A percentile compares a stretch with the other conserved stretches of the same genome.
phyloP scores from a whole-genome alignment of 1,284 basidiomycete genomes.

The Lentinula novae-zelandiae region DNA sequence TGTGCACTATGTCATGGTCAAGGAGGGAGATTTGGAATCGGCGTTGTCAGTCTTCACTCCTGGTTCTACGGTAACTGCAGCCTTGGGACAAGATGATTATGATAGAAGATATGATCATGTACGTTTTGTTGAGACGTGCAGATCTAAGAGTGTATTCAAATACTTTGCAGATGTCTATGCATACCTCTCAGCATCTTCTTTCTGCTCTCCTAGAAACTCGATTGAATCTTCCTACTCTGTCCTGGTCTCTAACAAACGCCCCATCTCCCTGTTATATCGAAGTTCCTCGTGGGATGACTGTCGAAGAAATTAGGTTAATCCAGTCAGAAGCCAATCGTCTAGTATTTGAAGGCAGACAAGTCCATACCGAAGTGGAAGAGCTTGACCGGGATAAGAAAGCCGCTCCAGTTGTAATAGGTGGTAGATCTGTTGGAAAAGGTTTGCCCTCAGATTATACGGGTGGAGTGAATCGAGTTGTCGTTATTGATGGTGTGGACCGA shows the following conservation, averaged over 20 bases:
- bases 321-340: slow-evolving; percentile 67
- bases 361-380: slow-evolving; percentile 68
- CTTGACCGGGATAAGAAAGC: slow-evolving; percentile 41
- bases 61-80: slow-evolving; percentile 53
- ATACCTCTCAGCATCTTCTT: slow-evolving; percentile 81
- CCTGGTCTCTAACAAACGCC: slow-evolving; percentile 75
- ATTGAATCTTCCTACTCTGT: slow-evolving; percentile 72
- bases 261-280: slow-evolving; percentile 77
- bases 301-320: slow-evolving; percentile 58
- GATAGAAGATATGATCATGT: slow-evolving; percentile 78
- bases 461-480: slow-evolving; percentile 77
- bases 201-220: slow-evolving; percentile 76
- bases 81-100: slow-evolving; percentile 61
- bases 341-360: slow-evolving; percentile 58
- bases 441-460: slow-evolving; percentile 71
- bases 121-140: slow-evolving; percentile 24
- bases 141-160: slow-evolving; percentile 1
- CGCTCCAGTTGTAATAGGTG: slow-evolving; percentile 34
- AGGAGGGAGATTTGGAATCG: slow-evolving; percentile 35
- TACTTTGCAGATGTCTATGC: slow-evolving; percentile 67
- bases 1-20: slow-evolving; percentile 68
- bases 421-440: slow-evolving; percentile 48
- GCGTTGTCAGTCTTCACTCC: slow-evolving; percentile 42
- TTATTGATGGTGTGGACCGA: slow-evolving; percentile 78
- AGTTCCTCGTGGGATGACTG: slow-evolving; percentile 65